A percentile compares a stretch with the other conserved stretches of the same genome.
Evolutionary conservation across 495 filamentous ascomycete genomes (phyloP).

Genomic region (Penicillium silybi): DNA sequence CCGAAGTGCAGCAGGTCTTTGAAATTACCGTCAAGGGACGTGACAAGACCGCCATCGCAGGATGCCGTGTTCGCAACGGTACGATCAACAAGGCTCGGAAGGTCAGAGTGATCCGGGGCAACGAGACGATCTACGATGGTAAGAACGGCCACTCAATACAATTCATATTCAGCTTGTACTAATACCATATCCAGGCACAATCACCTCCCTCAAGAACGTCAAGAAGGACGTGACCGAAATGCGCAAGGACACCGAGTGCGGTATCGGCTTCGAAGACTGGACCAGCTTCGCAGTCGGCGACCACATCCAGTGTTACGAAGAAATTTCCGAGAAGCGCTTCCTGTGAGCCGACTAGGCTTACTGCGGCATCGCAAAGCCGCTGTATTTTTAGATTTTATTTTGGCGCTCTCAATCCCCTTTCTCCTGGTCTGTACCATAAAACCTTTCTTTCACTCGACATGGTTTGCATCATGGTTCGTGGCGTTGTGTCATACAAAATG

Average conservation of each 20-base stretch:
- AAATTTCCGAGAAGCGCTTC: slow-evolving; percentile 65
- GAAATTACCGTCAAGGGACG: slow-evolving; percentile 73
- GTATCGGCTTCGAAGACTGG: slow-evolving; percentile 80
- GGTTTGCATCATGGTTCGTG: slow-evolving; percentile 14
- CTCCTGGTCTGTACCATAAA: slow-evolving; percentile 11
- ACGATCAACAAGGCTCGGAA: slow-evolving; percentile 54
- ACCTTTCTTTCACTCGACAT: slow-evolving; percentile 2
- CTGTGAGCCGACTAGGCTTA: slow-evolving; percentile 22
- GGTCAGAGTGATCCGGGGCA: slow-evolving; percentile 69
- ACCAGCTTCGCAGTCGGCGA: slow-evolving; percentile 75
- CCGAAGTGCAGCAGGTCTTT: slow-evolving; percentile 79
- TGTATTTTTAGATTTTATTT: slow-evolving; percentile 17
- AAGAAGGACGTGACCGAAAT: slow-evolving; percentile 88
- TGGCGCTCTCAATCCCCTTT: slow-evolving; percentile 3
- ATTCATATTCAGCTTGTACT: neutral
- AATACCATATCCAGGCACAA: slow-evolving; percentile 50
- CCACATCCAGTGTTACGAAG: slow-evolving; percentile 80
- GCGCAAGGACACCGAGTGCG: slow-evolving; percentile 89
- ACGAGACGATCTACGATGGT: slow-evolving; percentile 76
- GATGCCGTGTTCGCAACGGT: slow-evolving; percentile 85
- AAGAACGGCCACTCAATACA: slow-evolving; percentile 28
- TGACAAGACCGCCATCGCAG: slow-evolving; percentile 69
- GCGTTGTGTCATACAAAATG: slow-evolving; percentile 16
- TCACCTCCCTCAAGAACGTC: slow-evolving; percentile 80
- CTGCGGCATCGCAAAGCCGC: neutral